These are phyloP conservation scores for Strigomonas galati DNA, from an alignment of 208 protist genomes.

Conservation along the genomic window DNA sequence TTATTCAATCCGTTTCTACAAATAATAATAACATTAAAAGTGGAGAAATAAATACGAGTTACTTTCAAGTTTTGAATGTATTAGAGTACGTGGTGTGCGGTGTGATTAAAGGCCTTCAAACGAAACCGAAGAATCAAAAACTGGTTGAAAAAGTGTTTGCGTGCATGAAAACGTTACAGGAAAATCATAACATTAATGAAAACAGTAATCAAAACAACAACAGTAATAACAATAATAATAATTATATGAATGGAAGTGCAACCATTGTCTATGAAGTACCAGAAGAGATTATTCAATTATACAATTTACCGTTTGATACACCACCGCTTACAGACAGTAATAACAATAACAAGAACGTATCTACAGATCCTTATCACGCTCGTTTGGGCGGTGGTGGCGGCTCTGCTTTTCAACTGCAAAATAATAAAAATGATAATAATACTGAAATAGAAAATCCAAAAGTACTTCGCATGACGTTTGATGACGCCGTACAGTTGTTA, in stretches of 20 bases:
- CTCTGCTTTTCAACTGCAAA: too few relatives aligned
- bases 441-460: not conserved
- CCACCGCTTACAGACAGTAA: not conserved
- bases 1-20: not conserved
- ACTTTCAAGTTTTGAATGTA: constrained; percentile 95
- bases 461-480: constrained; percentile 56
- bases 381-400: constrained; percentile 32
- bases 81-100: constrained; percentile 92
- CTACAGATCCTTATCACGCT: constrained; percentile 41
- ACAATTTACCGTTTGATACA: constrained; percentile 17
- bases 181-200: not conserved
- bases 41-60: not conserved
- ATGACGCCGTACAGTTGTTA: constrained; percentile 46
- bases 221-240: not conserved
- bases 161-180: not conserved
- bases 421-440: not conserved
- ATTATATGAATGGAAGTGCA: not conserved
- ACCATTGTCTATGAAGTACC: constrained; percentile 39
- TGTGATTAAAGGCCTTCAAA: constrained; percentile 89
- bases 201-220: not conserved
- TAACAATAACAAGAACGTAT: not conserved
- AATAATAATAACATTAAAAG: too few relatives aligned
- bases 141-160: constrained; percentile 14
- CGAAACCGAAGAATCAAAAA: not conserved
- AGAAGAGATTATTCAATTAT: constrained; percentile 17